These are phyloP conservation scores for Arctium minus DNA, from an alignment of 129 eudicot genomes.

Conservation along the genomic window DNA sequence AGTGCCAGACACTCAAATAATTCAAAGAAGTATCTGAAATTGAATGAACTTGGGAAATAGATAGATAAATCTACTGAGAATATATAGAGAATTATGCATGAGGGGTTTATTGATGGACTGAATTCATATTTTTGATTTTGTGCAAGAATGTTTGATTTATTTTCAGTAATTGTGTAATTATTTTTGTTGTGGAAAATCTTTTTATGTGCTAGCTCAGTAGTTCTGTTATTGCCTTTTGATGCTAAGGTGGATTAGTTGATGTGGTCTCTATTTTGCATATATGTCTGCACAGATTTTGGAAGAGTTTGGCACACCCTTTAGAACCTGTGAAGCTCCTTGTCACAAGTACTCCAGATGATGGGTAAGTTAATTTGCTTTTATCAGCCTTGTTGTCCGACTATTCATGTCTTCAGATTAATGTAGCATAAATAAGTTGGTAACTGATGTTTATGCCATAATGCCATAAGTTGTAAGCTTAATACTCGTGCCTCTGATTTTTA, in stretches of 20 bases:
- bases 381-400: background rate
- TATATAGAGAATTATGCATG: background rate
- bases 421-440: background rate
- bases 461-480: background rate
- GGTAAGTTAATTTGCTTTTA: slow-evolving; percentile 33
- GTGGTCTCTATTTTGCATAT: slow-evolving; percentile 1
- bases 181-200: background rate
- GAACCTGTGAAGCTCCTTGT: slow-evolving; percentile 38
- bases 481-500: background rate
- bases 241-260: slow-evolving; percentile 18
- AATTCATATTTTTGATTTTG: background rate
- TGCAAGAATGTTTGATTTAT: background rate
- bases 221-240: background rate
- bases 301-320: slow-evolving; percentile 44
- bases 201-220: background rate
- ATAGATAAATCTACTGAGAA: background rate
- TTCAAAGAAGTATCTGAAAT: background rate
- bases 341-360: slow-evolving; percentile 25
- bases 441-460: background rate
- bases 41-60: background rate
- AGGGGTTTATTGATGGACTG: background rate
- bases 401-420: background rate
- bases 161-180: background rate
- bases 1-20: background rate
- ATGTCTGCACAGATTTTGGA: slow-evolving; percentile 41